Evolutionary conservation across 306 rosid genomes (phyloP).

Genomic region (Quercus aquifolioides): DNA sequence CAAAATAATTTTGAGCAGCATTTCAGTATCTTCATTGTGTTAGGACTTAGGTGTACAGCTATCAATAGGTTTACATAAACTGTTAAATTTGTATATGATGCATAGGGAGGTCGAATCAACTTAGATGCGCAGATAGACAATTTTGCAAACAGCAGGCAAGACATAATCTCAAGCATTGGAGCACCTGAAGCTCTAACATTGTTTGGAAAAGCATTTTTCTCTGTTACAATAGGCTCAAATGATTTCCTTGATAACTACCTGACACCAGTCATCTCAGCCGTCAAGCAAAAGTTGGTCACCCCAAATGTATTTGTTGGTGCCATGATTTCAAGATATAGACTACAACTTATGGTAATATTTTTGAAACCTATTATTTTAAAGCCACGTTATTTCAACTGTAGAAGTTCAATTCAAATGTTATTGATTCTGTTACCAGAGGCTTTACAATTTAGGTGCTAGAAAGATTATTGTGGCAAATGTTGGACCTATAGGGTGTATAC

Average conservation of each 20-base stretch:
- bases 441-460: conserved; percentile 61
- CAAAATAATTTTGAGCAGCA: neutral
- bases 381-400: neutral
- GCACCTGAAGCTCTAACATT: conserved; percentile 29
- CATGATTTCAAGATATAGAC: conserved; percentile 50
- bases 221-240: conserved; percentile 62
- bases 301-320: conserved; percentile 45
- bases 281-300: conserved; percentile 18
- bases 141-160: conserved; percentile 64
- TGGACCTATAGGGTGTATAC: conserved; percentile 84
- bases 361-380: neutral
- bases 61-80: neutral
- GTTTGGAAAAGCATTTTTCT: conserved; percentile 41
- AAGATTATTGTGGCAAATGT: conserved; percentile 61
- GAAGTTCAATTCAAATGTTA: neutral
- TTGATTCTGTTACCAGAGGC: conserved; percentile 38
- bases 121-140: conserved; percentile 58
- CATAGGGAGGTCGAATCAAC: conserved; percentile 61
- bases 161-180: conserved; percentile 54
- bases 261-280: conserved; percentile 28
- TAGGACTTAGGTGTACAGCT: neutral
- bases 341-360: conserved; percentile 49
- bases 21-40: neutral
- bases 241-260: conserved; percentile 71
- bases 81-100: neutral